Evolutionary conservation across 345 rosid species (phyloP).

Genomic region (Sonneratia alba): DNA sequence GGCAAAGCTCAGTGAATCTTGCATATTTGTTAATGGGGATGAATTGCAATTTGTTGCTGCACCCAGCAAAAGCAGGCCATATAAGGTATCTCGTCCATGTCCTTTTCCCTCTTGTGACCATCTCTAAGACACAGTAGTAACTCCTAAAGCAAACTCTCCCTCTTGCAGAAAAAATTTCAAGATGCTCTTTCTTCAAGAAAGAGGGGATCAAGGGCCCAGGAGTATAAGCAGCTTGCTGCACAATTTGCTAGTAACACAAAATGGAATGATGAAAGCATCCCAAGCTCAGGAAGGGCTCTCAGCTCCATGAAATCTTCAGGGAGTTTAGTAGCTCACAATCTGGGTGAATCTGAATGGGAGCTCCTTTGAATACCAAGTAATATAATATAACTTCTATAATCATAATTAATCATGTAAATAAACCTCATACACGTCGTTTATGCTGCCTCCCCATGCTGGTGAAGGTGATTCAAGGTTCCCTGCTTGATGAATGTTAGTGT

Average conservation of each 20-base stretch:
- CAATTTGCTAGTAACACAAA: slow-evolving; percentile 15
- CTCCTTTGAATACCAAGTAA: slow-evolving; percentile 28
- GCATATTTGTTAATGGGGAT: slow-evolving; percentile 47
- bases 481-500: not conserved
- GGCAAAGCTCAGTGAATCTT: slow-evolving; percentile 47
- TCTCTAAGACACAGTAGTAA: not conserved
- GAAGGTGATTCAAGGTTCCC: not conserved
- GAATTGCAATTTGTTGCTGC: slow-evolving; percentile 28
- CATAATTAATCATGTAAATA: not conserved
- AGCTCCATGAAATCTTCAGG: not conserved
- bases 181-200: slow-evolving; percentile 52
- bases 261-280: slow-evolving; percentile 13
- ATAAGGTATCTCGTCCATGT: slow-evolving; percentile 37
- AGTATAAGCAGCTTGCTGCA: slow-evolving; percentile 54
- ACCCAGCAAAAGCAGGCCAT: slow-evolving; percentile 38
- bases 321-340: too few relatives aligned
- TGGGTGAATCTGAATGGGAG: slow-evolving; percentile 73
- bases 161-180: slow-evolving; percentile 38
- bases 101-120: not conserved
- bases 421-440: not conserved
- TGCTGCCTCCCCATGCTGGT: not conserved
- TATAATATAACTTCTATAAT: not conserved
- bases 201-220: slow-evolving; percentile 46
- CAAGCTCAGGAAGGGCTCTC: slow-evolving; percentile 18
- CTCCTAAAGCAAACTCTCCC: not conserved